Evolutionary conservation across 805 yeast genomes (phyloP).

Genomic region (Sugiyamaella lignohabitans): DNA sequence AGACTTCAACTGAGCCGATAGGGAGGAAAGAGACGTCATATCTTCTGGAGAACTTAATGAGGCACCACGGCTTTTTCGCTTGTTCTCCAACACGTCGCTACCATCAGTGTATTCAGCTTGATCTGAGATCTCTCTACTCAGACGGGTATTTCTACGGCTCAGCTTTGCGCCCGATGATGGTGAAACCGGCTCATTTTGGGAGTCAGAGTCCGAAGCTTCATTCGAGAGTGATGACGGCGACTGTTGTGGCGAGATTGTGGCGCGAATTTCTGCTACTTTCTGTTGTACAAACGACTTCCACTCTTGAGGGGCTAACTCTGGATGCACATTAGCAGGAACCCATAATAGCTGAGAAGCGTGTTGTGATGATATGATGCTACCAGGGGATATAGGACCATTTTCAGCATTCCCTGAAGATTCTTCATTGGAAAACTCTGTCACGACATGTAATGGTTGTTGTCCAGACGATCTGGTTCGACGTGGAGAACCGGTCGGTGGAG

Average conservation of each 20-base stretch:
- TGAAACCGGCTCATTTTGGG: background rate
- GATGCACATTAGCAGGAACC: conserved; percentile 96
- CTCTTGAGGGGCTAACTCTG: conserved; percentile 90
- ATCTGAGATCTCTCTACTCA: conserved; percentile 31
- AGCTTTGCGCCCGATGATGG: conserved; percentile 1
- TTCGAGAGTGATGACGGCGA: conserved; percentile 9
- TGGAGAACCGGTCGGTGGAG: conserved; percentile 7
- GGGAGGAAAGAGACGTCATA: conserved; percentile 27
- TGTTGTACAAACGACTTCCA: conserved; percentile 38
- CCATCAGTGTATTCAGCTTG: conserved; percentile 31
- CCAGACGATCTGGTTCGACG: background rate
- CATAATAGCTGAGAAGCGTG: conserved; percentile 47
- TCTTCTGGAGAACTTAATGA: conserved; percentile 12
- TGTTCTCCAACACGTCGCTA: conserved; percentile 27
- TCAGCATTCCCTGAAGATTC: conserved; percentile 3
- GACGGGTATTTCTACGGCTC: conserved; percentile 26
- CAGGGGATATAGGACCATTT: conserved; percentile 8
- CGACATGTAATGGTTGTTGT: background rate
- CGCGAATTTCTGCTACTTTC: conserved; percentile 33
- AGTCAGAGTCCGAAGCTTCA: conserved; percentile 1
- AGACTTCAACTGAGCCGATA: conserved; percentile 65
- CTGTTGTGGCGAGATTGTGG: conserved; percentile 10
- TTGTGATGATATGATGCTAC: conserved; percentile 8
- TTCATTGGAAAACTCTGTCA: background rate
- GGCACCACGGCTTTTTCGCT: conserved; percentile 17